Evolutionary conservation across 495 filamentous ascomycete genomes (phyloP).

Genomic region (Recurvomyces mirabilis): DNA sequence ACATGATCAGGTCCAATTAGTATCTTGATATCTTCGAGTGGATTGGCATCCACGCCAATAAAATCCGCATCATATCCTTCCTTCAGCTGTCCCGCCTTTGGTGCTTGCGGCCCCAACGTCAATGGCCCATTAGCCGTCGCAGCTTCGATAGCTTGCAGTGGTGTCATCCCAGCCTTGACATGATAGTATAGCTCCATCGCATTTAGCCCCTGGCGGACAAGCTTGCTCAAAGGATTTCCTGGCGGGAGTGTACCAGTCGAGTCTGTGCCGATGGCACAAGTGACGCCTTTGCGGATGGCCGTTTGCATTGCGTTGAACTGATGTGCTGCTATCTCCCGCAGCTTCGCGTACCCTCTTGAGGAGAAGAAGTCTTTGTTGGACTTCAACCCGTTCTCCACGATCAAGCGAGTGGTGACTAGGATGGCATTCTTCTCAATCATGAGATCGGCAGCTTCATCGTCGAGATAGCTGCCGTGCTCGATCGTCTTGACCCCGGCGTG

Average conservation of each 20-base stretch:
- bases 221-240: conserved; percentile 7
- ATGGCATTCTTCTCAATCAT: conserved; percentile 22
- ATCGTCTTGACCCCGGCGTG: conserved; percentile 20
- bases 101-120: conserved; percentile 15
- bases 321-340: conserved; percentile 3
- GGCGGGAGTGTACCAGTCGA: conserved; percentile 7
- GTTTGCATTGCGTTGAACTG: conserved; percentile 10
- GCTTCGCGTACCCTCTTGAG: conserved; percentile 4
- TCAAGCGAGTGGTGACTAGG: conserved; percentile 11
- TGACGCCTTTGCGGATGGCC: conserved; percentile 18
- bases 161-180: conserved; percentile 38
- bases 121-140: conserved; percentile 38
- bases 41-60: conserved; percentile 17
- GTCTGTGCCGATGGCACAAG: conserved; percentile 18
- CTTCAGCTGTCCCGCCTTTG: conserved; percentile 18
- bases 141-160: conserved; percentile 42
- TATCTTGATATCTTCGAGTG: conserved; percentile 17
- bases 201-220: conserved; percentile 34
- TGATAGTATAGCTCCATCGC: conserved; percentile 40
- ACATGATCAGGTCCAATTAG: conserved; percentile 9
- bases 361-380: conserved; percentile 8
- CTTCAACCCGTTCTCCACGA: conserved; percentile 8
- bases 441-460: conserved; percentile 15
- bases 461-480: conserved; percentile 18
- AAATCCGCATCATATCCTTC: conserved; percentile 21